phyloP scores from a whole-genome alignment of 2,329 filamentous ascomycete species.

The Fusarium continuum region DNA sequence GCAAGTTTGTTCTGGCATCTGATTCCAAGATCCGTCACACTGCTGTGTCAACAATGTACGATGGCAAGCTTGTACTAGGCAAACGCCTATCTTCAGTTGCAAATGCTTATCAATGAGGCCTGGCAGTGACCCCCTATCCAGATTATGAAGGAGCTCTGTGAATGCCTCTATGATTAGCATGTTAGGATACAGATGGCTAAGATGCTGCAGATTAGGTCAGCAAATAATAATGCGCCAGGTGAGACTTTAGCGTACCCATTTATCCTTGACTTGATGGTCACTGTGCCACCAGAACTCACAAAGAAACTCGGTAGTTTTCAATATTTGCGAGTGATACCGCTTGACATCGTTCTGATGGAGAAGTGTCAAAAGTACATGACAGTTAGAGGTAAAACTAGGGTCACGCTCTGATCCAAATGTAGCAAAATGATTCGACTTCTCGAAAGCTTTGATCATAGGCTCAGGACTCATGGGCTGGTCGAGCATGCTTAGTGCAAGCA shows the following conservation, averaged over 20 bases:
- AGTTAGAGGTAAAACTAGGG: constrained; percentile 1
- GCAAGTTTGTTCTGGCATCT: not conserved
- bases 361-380: not conserved
- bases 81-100: not conserved
- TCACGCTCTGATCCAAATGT: constrained; percentile 4
- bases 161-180: not conserved
- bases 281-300: not conserved
- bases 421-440: not conserved
- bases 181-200: not conserved
- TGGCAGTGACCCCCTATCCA: not conserved
- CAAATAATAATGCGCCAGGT: not conserved
- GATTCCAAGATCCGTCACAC: not conserved
- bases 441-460: not conserved
- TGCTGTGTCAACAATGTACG: not conserved
- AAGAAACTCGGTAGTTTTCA: not conserved
- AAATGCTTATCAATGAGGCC: not conserved
- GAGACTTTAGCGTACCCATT: not conserved
- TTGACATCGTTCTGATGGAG: not conserved
- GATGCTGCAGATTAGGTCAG: not conserved
- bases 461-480: not conserved
- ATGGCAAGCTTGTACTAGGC: not conserved
- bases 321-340: not conserved
- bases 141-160: not conserved
- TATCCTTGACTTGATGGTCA: not conserved
- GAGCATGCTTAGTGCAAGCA: not conserved